phyloP scores from a whole-genome alignment of 1,284 basidiomycete species.

The Rhodotorula sp. region DNA sequence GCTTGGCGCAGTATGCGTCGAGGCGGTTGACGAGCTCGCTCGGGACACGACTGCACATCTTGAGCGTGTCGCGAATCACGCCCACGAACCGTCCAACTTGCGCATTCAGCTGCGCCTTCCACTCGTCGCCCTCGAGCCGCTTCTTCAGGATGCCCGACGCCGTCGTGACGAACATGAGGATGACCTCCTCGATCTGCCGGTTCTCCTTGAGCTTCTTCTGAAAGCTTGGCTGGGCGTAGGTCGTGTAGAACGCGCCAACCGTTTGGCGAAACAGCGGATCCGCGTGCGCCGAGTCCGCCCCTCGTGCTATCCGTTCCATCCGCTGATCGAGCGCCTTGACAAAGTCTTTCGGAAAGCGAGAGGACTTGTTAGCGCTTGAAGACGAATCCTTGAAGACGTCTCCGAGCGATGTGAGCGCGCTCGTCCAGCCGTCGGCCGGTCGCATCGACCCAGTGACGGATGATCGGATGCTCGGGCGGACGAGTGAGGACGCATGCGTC shows the following conservation, averaged over 20 bases:
- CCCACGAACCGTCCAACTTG: slow-evolving; percentile 85
- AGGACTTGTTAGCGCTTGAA: slow-evolving; percentile 56
- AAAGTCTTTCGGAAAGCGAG: slow-evolving; percentile 88
- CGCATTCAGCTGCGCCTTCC: slow-evolving; percentile 88
- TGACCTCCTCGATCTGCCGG: slow-evolving; percentile 93
- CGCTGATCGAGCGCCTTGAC: slow-evolving; percentile 82
- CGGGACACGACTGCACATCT: slow-evolving; percentile 52
- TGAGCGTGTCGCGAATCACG: slow-evolving; percentile 75
- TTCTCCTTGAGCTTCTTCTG: slow-evolving; percentile 90
- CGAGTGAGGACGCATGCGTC: slow-evolving; percentile 17
- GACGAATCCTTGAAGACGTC: slow-evolving; percentile 61
- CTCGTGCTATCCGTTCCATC: slow-evolving; percentile 86
- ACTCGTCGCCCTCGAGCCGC: slow-evolving; percentile 66
- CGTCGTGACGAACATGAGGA: slow-evolving; percentile 89
- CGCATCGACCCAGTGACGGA: slow-evolving; percentile 18
- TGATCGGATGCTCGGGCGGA: slow-evolving; percentile 4
- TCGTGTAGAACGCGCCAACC: slow-evolving; percentile 82
- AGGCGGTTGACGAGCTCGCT: slow-evolving; percentile 76
- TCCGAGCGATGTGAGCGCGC: slow-evolving; percentile 64
- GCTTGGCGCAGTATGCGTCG: slow-evolving; percentile 77
- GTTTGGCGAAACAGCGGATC: slow-evolving; percentile 82
- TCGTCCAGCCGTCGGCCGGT: slow-evolving; percentile 42
- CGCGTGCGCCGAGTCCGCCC: slow-evolving; percentile 76
- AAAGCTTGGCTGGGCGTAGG: slow-evolving; percentile 69
- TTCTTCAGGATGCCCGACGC: slow-evolving; percentile 60